Evolutionary conservation across 495 filamentous ascomycete species (phyloP).

Genomic region (Polyplosphaeria fusca): DNA sequence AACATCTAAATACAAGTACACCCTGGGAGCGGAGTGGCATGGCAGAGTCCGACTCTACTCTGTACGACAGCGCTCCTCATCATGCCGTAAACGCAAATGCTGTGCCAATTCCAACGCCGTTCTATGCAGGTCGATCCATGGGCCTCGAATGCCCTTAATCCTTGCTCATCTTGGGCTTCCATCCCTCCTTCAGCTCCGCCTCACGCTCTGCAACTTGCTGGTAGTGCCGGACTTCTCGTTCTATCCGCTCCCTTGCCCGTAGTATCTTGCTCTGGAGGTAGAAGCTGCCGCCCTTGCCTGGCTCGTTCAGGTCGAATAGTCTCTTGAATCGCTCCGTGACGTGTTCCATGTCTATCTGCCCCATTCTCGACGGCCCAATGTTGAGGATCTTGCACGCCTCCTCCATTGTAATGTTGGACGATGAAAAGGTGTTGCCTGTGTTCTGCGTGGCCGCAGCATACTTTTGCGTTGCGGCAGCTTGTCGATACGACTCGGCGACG

Average conservation of each 20-base stretch:
- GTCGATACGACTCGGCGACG: constrained; percentile 56
- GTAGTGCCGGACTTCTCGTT: constrained; percentile 61
- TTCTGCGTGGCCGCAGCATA: constrained; percentile 65
- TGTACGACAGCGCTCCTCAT: too few relatives aligned
- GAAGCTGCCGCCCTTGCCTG: constrained; percentile 92
- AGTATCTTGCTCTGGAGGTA: constrained; percentile 97
- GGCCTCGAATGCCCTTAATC: constrained; percentile 42
- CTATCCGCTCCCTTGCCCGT: constrained; percentile 84
- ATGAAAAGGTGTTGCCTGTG: constrained; percentile 51
- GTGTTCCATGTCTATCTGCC: constrained; percentile 69
- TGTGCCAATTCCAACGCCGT: not conserved
- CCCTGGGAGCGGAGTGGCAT: too few relatives aligned
- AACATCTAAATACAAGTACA: too few relatives aligned
- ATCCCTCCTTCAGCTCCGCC: constrained; percentile 75
- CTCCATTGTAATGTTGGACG: constrained; percentile 78
- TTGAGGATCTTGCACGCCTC: constrained; percentile 98
- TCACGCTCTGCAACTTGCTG: constrained; percentile 50
- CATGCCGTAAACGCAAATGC: too few relatives aligned
- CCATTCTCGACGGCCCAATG: constrained; percentile 79
- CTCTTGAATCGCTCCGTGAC: constrained; percentile 88
- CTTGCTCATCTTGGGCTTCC: constrained; percentile 93
- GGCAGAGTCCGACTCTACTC: not conserved
- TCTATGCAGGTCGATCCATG: too few relatives aligned
- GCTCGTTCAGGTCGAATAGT: constrained; percentile 90
- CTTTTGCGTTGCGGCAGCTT: constrained; percentile 78